Conservation (phyloP, 306 rosid genomes). For the Mimosa pudica region DNA sequence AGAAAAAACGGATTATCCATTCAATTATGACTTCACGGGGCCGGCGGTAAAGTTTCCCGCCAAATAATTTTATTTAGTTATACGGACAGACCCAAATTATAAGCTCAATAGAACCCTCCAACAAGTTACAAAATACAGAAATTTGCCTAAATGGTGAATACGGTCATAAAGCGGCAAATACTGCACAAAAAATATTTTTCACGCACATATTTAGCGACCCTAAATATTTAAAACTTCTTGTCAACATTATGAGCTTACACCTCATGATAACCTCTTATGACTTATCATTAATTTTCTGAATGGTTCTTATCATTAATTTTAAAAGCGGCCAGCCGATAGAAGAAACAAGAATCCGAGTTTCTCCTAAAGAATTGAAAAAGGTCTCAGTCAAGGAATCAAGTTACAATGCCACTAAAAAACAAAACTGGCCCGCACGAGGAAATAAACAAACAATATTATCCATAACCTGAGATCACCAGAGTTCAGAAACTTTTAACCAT, state of each 20-base stretch:
- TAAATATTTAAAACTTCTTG: background rate
- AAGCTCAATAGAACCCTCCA: too few species aligned
- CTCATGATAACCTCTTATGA: background rate
- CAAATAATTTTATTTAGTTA: too few species aligned
- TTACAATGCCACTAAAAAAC: background rate
- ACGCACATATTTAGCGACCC: too few species aligned
- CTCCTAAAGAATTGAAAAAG: background rate
- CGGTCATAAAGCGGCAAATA: too few species aligned
- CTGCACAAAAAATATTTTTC: too few species aligned
- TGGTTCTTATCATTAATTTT: background rate
- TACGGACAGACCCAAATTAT: too few species aligned
- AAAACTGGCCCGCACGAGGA: background rate
- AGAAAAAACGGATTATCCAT: too few species aligned
- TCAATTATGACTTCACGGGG: too few species aligned
- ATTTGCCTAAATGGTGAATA: too few species aligned
- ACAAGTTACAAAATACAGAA: too few species aligned
- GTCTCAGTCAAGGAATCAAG: background rate
- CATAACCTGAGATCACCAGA: slow-evolving; percentile 9
- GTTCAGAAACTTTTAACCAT: background rate
- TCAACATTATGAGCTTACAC: background rate
- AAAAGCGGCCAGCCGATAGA: background rate
- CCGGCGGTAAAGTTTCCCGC: too few species aligned
- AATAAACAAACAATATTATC: slow-evolving; percentile 2
- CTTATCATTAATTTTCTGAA: background rate
- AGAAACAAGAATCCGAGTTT: background rate